Percentiles rank a stretch among this genome's conserved stretches.
Evolutionary conservation across 129 eudicot species (phyloP).

Genomic region (Artemisia annua): DNA sequence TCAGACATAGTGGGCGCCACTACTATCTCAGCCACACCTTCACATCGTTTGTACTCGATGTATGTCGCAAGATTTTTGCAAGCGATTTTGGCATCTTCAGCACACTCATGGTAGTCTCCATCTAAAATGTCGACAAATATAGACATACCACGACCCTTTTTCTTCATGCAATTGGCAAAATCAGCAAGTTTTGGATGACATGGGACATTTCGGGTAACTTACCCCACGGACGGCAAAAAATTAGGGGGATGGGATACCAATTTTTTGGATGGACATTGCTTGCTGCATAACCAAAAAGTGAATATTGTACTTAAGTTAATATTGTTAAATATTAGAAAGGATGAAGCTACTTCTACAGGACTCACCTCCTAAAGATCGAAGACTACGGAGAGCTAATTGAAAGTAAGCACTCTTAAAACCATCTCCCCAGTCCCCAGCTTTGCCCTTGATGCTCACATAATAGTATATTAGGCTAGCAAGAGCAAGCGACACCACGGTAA

Average conservation of each 20-base stretch:
- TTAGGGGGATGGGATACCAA: slow-evolving; percentile 97
- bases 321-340: not conserved
- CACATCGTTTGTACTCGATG: slow-evolving; percentile 94
- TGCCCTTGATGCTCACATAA: slow-evolving; percentile 95
- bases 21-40: slow-evolving; percentile 96
- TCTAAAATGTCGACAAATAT: slow-evolving; percentile 86
- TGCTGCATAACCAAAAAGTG: slow-evolving; percentile 52
- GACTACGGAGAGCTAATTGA: slow-evolving; percentile 98
- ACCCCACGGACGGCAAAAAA: slow-evolving; percentile 99
- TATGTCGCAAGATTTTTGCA: slow-evolving; percentile 79
- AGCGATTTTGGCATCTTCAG: slow-evolving; percentile 92
- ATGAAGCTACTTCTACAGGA: slow-evolving; percentile 9
- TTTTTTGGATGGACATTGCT: slow-evolving; percentile 95
- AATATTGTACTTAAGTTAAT: too few species aligned
- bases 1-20: slow-evolving; percentile 96
- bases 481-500: slow-evolving; percentile 93
- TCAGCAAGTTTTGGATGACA: slow-evolving; percentile 99
- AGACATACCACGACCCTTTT: slow-evolving; percentile 98
- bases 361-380: slow-evolving; percentile 97
- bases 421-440: slow-evolving; percentile 99
- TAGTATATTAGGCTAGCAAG: slow-evolving; percentile 94
- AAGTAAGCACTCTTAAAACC: slow-evolving; percentile 99
- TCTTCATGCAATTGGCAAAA: slow-evolving; percentile 97
- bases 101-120: slow-evolving; percentile 92
- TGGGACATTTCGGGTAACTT: slow-evolving; percentile 93